Evolutionary conservation across 2,329 filamentous ascomycete genomes (phyloP), one percentile per base, ranked within the genome.

Genomic region (Hirsutella minnesotensis): DNA sequence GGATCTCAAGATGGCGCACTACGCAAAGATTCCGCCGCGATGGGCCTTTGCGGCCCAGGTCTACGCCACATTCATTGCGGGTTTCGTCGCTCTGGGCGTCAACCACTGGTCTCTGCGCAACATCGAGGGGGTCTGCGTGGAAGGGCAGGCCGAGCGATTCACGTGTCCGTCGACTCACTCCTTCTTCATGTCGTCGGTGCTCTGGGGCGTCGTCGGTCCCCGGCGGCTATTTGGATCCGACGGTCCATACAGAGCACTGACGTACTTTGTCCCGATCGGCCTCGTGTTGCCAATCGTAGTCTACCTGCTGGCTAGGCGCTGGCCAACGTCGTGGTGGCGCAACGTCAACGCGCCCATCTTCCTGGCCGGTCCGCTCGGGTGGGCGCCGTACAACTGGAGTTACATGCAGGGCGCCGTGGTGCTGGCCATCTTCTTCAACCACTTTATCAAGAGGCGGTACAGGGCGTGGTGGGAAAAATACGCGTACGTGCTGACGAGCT

Each of bases 171-270:
- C 58, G 29, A 69, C 67, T 9, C 65, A 65, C 44, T 62, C 65
- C 30, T 70, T 69, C 59, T 85, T 80, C 61, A 79, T 75, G 8
- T 72, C 73, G 1, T 80, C 77, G 1, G 64, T 83, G 30, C 72
- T 83, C 49, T 82, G 79, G 79, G 80, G 80, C 35, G 68, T 77
- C 38, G 79, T 86, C 43, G 81, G 81, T 0, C 81, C 81, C 0
- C 60, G 65, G 4, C 72, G 79, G 30, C 75, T 85, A 51, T 85
- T 84, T 13, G 53, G 49, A 0, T 38, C 31, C 1, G 39, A 47
- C 24, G 50, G 42, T 0, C 49, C 49, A 1, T 58, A 54, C 38
- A 46, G 43, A 1, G 31, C 45, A 1, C 16, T 53, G 29, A 49
- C 44, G 1, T 56, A 53, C 38, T 33, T 36, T 3, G 49, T 56